Percentiles rank a stretch among this genome's conserved stretches.
Evolutionary conservation across 1,284 basidiomycete species (phyloP).

Genomic region (Ustilago crameri): DNA sequence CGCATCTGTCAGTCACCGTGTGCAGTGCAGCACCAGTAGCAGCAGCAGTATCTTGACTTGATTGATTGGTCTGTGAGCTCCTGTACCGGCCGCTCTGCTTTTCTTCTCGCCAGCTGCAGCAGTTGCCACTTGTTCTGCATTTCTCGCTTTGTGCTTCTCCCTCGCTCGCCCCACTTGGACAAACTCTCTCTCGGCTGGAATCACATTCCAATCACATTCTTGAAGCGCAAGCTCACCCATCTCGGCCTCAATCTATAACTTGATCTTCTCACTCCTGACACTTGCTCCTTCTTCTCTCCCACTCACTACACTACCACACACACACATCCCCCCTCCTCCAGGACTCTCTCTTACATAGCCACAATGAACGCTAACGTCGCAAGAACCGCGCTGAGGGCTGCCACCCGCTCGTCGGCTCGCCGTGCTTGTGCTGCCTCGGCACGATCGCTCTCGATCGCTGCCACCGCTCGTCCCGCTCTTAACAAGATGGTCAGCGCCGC

Average conservation of each 20-base stretch:
- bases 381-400: constrained; percentile 51
- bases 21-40: neutral
- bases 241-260: neutral
- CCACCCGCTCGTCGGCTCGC: constrained; percentile 48
- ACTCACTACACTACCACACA: constrained; percentile 2
- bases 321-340: neutral
- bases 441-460: constrained; percentile 49
- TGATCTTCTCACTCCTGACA: neutral
- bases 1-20: neutral
- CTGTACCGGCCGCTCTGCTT: constrained; percentile 32
- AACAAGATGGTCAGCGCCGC: constrained; percentile 39
- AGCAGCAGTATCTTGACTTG: neutral
- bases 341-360: neutral
- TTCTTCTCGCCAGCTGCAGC: neutral
- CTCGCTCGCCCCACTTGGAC: neutral
- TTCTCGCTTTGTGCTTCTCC: neutral
- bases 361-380: constrained; percentile 55
- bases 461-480: constrained; percentile 44
- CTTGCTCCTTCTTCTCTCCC: constrained; percentile 1
- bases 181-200: constrained; percentile 3
- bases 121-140: neutral
- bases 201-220: neutral
- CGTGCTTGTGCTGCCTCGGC: constrained; percentile 38
- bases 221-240: neutral
- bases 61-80: neutral